Base-by-base conservation (phyloP, 176 grass and related monocot species). In the Olyra latifolia region DNA sequence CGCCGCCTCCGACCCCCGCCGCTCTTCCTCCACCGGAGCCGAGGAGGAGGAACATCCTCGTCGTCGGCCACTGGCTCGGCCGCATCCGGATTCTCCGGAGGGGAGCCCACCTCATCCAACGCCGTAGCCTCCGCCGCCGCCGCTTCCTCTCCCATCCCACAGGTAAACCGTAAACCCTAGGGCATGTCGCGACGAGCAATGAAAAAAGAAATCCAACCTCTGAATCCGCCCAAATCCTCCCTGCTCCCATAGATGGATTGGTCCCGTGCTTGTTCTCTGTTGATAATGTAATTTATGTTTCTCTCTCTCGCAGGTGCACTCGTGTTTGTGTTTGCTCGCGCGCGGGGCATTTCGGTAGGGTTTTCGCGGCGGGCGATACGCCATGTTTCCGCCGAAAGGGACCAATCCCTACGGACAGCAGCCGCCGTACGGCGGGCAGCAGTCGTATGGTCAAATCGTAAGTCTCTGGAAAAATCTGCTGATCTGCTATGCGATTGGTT, bases 331-430 rank as follows among this genome's bases (percentile, higher is more conserved):
- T 35, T 35, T 4, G 32, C 32, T 4, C 32, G 32, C 32, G 32
- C 32, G 44, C 0, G n/a, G 39, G 30, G 35, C 28, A 22, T 49
- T 74, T 78, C 1, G 24, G 12, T 52, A 17, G 41, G 66, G 42
- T 83, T 74, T 59, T 12, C 75, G 80, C 59, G 75, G 75, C 44
- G 52, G 50, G 69, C 62, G 63, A 4, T 75, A 69, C 76, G 71
- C 82, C 87, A 96, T 96, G 93, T 96, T 88, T 45, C 93, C 93
- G 10, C 81, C 90, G 29, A 92, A 96, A 62, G 89, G 89, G 12
- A 70, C 83, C 59, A 96, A 90, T 62, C 87, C 83, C 42, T 96
- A 96, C 75, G 90, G 84, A 12, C 93, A 92, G 76, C 93, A 86
- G 28, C 89, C 76, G 2, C 76, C 84, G 0, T 92, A 95, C 45